These are phyloP conservation scores for Hyphopichia burtonii DNA, from an alignment of 1,139 yeast species.

Conservation along the genomic window DNA sequence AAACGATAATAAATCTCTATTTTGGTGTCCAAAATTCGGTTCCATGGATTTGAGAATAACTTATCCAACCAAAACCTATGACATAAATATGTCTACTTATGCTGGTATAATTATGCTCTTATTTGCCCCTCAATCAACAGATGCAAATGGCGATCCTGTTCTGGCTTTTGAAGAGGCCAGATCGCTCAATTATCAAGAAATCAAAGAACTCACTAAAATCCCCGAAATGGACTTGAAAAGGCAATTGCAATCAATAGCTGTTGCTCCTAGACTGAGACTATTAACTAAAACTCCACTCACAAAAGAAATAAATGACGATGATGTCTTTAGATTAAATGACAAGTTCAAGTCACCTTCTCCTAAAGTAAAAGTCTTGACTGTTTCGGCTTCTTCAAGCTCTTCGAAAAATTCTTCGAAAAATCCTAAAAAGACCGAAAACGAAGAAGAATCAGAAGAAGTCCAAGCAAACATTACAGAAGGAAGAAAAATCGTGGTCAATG, in stretches of 20 bases:
- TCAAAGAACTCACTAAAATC: constrained; percentile 65
- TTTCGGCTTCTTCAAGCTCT: constrained; percentile 32
- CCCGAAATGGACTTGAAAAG: constrained; percentile 72
- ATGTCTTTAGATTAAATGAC: constrained; percentile 67
- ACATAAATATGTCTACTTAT: constrained; percentile 75
- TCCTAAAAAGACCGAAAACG: constrained; percentile 36
- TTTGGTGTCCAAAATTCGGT: constrained; percentile 85
- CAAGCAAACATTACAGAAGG: constrained; percentile 38
- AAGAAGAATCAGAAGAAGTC: constrained; percentile 39
- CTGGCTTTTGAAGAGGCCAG: constrained; percentile 45
- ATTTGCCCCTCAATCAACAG: constrained; percentile 58
- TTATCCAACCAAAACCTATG: constrained; percentile 69
- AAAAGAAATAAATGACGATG: constrained; percentile 63
- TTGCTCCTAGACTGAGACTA: constrained; percentile 78
- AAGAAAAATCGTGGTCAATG: constrained; percentile 67
- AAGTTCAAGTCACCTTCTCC: constrained; percentile 70
- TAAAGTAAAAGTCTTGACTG: constrained; percentile 77
- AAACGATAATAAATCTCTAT: constrained; percentile 71
- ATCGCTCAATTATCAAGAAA: constrained; percentile 53
- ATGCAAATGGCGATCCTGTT: constrained; percentile 34
- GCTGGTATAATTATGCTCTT: constrained; percentile 76
- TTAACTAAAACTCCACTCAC: constrained; percentile 73
- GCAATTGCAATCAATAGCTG: constrained; percentile 80
- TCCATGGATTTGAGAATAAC: constrained; percentile 73
- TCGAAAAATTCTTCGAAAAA: constrained; percentile 23